Evolutionary conservation across 2,329 filamentous ascomycete species (phyloP).

Genomic region (Emmonsiellopsis sp.): DNA sequence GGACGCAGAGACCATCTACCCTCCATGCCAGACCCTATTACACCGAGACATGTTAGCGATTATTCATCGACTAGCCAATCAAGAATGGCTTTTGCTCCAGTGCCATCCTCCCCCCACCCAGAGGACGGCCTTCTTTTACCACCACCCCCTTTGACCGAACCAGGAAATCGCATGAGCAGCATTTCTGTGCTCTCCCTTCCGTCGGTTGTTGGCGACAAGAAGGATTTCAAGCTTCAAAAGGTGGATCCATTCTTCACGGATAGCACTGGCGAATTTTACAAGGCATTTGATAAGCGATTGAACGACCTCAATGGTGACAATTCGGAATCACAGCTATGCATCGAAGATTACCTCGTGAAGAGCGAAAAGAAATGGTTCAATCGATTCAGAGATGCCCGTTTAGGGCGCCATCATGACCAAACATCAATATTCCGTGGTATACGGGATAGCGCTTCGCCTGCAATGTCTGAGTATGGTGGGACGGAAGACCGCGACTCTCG

Average conservation of each 20-base stretch:
- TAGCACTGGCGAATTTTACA: conserved; percentile 51
- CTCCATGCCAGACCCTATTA: neutral
- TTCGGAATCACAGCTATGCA: conserved; percentile 51
- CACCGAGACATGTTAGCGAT: too few species aligned
- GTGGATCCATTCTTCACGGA: conserved; percentile 61
- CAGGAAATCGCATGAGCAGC: conserved; percentile 27
- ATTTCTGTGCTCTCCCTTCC: conserved; percentile 45
- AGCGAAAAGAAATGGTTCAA: conserved; percentile 60
- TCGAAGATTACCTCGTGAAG: conserved; percentile 55
- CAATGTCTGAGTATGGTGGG: neutral
- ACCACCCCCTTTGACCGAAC: neutral
- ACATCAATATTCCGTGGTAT: conserved; percentile 3
- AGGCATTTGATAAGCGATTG: conserved; percentile 48
- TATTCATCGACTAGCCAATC: conserved; percentile 5
- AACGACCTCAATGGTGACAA: conserved; percentile 47
- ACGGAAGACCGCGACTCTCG: conserved; percentile 10
- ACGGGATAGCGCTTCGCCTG: neutral
- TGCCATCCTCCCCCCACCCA: neutral
- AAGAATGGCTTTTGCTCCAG: conserved; percentile 2
- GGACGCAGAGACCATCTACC: conserved; percentile 11
- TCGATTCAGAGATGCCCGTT: conserved; percentile 48
- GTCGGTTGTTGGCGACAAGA: conserved; percentile 50
- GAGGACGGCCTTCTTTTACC: neutral
- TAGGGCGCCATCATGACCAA: conserved; percentile 32
- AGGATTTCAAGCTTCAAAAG: conserved; percentile 54